Evolutionary conservation across 73 alveolate species (phyloP), one percentile per base, ranked within the genome.

Genomic region (Uronychia setigera): DNA sequence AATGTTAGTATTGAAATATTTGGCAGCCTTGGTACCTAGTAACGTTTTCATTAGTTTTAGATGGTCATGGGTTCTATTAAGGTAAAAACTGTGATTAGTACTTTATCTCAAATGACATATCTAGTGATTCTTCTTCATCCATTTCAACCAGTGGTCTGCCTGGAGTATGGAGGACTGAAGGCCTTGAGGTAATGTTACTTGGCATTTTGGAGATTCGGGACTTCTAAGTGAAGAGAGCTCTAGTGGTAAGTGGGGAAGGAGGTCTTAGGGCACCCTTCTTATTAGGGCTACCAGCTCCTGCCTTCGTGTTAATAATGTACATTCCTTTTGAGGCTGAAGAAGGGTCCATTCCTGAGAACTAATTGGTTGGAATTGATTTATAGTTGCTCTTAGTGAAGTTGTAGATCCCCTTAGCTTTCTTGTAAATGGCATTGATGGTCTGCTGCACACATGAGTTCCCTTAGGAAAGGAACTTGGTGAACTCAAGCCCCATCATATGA

Each of bases 1-100:
- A 25, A 89, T 87, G 75, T 78, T 84, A 0, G 95, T 58, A 57
- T 86, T 86, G 79, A 79, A 86, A 35, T 85, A 77, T 86, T 84
- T 77, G 11, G 91, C 91, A 13, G 67, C 67, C 5, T 5, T 46
- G 67, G 67, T 46, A 5, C 67, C 67, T 5, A 46, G 67, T 19
- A 46, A 19, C 19, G n/a, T 5, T 19, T 46, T 46, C 67, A 46
- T 46, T 19, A 46, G 67, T 86, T 88, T 32, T 86, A 80, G 32
- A 1, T 1, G n/a, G 75, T 33, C 31, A 1, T 33, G n/a, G 28
- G 31, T 79, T 33, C 67, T 11, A 11, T 46, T 11, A 46, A 19
- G 19, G 67, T 19, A 46, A 19, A 5, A 5, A 46, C 67, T 46
- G n/a, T n/a, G n/a, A n/a, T n/a, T n/a, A n/a, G n/a, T 46, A 46